Conservation (phyloP, 495 filamentous ascomycete genomes). For the Hypoxylon rickii region DNA sequence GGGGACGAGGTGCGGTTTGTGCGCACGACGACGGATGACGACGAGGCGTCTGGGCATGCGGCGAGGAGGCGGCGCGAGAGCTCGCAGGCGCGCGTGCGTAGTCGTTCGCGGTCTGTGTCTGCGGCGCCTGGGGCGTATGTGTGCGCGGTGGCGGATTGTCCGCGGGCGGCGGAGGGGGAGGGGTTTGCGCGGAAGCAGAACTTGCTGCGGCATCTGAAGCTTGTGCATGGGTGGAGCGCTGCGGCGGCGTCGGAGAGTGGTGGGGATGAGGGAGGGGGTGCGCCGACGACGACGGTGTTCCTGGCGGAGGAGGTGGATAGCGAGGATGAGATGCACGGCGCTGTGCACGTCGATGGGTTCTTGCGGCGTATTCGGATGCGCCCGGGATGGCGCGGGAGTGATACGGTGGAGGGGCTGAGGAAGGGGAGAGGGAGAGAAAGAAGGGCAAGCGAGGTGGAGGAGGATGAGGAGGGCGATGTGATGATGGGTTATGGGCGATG, state of each 20-base stretch:
- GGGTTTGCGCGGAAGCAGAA: conserved; percentile 39
- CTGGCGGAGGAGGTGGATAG: conserved; percentile 41
- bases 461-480: conserved; percentile 27
- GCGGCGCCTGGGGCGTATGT: conserved; percentile 11
- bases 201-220: conserved; percentile 42
- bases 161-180: conserved; percentile 30
- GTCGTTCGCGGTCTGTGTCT: conserved; percentile 3
- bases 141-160: conserved; percentile 42
- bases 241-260: no score
- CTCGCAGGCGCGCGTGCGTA: background rate
- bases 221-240: conserved; percentile 40
- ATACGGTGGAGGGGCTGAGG: conserved; percentile 11
- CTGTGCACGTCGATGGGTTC: conserved; percentile 59
- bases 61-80: background rate
- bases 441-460: conserved; percentile 12
- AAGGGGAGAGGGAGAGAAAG: conserved; percentile 22
- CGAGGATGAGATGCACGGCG: conserved; percentile 57
- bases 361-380: conserved; percentile 46
- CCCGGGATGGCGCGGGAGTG: conserved; percentile 36
- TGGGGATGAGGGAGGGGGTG: background rate
- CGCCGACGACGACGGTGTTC: conserved; percentile 5
- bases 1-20: conserved; percentile 44
- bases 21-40: conserved; percentile 4
- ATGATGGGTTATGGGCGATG: conserved; percentile 10
- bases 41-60: background rate